Conservation (phyloP, 805 yeast species). For the Groenewaldozyma tartarivorans region DNA sequence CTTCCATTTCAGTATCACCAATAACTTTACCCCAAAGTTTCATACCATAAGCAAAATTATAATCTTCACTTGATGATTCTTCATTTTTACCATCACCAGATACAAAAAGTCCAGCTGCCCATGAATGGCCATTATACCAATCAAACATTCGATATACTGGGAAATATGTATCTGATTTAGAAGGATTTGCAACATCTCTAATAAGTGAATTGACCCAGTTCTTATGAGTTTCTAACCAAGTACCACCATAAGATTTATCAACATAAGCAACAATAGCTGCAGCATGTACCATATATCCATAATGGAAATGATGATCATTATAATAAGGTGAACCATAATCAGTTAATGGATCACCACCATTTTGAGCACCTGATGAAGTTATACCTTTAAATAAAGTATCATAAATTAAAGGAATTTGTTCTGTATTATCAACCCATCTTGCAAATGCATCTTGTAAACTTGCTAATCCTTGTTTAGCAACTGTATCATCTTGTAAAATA, state of each 20-base stretch:
- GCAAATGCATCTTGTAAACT: slow-evolving; percentile 59
- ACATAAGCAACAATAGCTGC: slow-evolving; percentile 67
- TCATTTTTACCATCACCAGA: slow-evolving; percentile 65
- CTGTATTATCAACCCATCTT: slow-evolving; percentile 60
- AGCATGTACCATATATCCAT: slow-evolving; percentile 76
- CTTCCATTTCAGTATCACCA: slow-evolving; percentile 45
- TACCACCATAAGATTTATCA: slow-evolving; percentile 42
- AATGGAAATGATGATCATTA: slow-evolving; percentile 83
- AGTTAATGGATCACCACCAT: slow-evolving; percentile 32
- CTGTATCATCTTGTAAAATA: slow-evolving; percentile 45
- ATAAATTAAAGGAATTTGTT: slow-evolving; percentile 63
- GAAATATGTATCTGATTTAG: slow-evolving; percentile 41
- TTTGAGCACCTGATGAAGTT: slow-evolving; percentile 25
- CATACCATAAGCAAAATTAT: slow-evolving; percentile 62
- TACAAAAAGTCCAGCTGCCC: slow-evolving; percentile 65
- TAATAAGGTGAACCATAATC: slow-evolving; percentile 74
- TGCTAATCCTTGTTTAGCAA: slow-evolving; percentile 44
- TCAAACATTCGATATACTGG: slow-evolving; percentile 65
- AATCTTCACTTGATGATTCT: slow-evolving; percentile 66
- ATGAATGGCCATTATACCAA: slow-evolving; percentile 67
- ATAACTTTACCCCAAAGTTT: slow-evolving; percentile 60
- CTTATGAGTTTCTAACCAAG: slow-evolving; percentile 40
- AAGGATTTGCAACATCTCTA: slow-evolving; percentile 63
- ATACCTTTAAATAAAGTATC: slow-evolving; percentile 52
- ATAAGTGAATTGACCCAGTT: slow-evolving; percentile 54